These are phyloP conservation scores for Claviceps monticola DNA, from an alignment of 2,329 filamentous ascomycete species.

Conservation along the genomic window DNA sequence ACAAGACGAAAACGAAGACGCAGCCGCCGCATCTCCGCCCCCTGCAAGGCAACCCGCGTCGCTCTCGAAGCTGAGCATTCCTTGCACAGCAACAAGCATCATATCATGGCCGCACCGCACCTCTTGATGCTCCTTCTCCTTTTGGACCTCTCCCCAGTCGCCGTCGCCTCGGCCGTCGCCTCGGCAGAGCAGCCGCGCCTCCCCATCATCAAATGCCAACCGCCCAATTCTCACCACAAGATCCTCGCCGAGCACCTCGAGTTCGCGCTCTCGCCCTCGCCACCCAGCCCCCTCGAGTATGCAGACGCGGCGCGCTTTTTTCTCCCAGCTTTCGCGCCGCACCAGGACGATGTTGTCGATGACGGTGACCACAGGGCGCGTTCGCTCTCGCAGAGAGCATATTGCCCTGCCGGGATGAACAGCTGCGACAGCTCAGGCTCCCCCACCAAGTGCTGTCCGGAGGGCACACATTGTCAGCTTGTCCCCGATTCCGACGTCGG, in stretches of 20 bases:
- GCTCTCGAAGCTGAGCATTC: too few species aligned
- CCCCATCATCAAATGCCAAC: slow-evolving; percentile 59
- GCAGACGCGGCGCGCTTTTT: slow-evolving; percentile 10
- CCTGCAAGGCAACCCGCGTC: too few species aligned
- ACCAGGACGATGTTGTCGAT: slow-evolving; percentile 17
- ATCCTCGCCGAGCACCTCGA: slow-evolving; percentile 55
- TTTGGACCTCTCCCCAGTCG: slow-evolving; percentile 18
- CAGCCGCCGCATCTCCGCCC: too few species aligned
- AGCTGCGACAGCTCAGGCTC: slow-evolving; percentile 50
- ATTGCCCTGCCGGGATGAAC: slow-evolving; percentile 53
- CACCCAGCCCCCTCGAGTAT: slow-evolving; percentile 12
- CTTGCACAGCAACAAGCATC: too few species aligned
- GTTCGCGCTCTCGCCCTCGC: slow-evolving; percentile 23
- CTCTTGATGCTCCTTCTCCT: slow-evolving; percentile 1
- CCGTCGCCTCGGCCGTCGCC: slow-evolving; percentile 7
- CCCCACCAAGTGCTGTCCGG: slow-evolving; percentile 59
- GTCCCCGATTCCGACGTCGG: slow-evolving; percentile 50
- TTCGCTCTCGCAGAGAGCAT: slow-evolving; percentile 30
- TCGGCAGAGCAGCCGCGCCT: slow-evolving; percentile 18
- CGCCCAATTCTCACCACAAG: slow-evolving; percentile 56
- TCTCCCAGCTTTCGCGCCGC: slow-evolving; percentile 38
- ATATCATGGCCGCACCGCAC: background rate
- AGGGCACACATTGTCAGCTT: slow-evolving; percentile 50
- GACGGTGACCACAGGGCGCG: slow-evolving; percentile 6
- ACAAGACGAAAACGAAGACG: too few species aligned